phyloP scores from a whole-genome alignment of 441 rosid genomes.

The Syzygium syzygioides region DNA sequence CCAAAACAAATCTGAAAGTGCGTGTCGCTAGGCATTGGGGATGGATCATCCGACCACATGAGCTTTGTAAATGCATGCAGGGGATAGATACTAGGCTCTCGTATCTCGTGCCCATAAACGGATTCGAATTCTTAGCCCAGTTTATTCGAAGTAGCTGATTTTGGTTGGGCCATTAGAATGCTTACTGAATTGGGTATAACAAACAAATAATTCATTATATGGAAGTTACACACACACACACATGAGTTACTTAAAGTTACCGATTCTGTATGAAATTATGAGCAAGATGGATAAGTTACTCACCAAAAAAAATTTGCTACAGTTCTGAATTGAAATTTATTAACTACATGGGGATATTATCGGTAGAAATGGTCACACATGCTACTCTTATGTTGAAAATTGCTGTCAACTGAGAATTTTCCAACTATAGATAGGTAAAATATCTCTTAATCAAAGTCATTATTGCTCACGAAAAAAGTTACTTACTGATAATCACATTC shows the following conservation, averaged over 20 bases:
- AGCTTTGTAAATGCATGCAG: background rate
- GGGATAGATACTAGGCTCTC: background rate
- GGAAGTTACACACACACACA: background rate
- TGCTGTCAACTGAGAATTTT: too few species aligned
- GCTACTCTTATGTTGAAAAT: too few species aligned
- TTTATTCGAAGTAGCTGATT: background rate
- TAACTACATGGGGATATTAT: background rate
- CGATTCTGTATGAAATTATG: too few species aligned
- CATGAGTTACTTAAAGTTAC: background rate
- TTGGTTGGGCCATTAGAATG: background rate
- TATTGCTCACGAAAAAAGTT: too few species aligned
- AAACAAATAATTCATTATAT: background rate
- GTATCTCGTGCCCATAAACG: background rate
- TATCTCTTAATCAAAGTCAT: too few species aligned
- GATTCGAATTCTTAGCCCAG: background rate
- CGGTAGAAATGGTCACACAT: background rate
- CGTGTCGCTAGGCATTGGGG: background rate
- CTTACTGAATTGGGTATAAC: background rate
- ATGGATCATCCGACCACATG: background rate
- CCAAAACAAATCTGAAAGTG: background rate
- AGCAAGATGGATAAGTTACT: background rate
- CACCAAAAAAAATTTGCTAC: background rate
- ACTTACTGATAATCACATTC: too few species aligned
- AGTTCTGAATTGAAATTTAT: background rate
- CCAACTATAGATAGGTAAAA: background rate